Percentiles rank a stretch among this genome's conserved stretches.
Evolutionary conservation across 768 basidiomycete species (phyloP).

Genomic region (Pisolithus tinctorius): DNA sequence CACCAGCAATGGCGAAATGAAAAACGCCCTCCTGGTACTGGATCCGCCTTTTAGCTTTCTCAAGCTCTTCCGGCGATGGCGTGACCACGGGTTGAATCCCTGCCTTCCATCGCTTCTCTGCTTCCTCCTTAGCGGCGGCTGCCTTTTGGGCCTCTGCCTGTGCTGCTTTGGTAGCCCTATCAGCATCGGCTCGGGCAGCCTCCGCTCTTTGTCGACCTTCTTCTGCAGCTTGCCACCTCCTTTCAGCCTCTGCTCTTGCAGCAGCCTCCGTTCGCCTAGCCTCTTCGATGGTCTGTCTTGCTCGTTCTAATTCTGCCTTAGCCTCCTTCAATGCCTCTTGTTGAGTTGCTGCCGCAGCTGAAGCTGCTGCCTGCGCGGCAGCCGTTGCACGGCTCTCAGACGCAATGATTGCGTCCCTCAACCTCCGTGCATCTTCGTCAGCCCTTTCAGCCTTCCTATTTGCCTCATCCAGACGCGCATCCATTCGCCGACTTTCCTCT

Average conservation of each 20-base stretch:
- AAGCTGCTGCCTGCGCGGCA: constrained; percentile 1
- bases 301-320: constrained; percentile 8
- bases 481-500: constrained; percentile 5
- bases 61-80: constrained; percentile 17
- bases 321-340: constrained; percentile 8
- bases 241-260: constrained; percentile 9
- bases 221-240: constrained; percentile 3
- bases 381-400: not conserved
- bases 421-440: constrained; percentile 1
- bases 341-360: constrained; percentile 1
- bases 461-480: constrained; percentile 3
- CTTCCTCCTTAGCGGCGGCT: constrained; percentile 7
- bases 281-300: constrained; percentile 10
- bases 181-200: constrained; percentile 4
- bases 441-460: constrained; percentile 3
- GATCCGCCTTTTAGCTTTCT: constrained; percentile 7
- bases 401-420: constrained; percentile 8
- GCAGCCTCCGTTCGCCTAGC: constrained; percentile 10
- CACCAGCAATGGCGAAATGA: constrained; percentile 30
- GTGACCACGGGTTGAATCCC: constrained; percentile 20
- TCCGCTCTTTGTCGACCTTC: not conserved
- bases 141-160: constrained; percentile 10
- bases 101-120: constrained; percentile 12
- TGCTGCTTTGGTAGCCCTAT: constrained; percentile 6
- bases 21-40: constrained; percentile 21